Evolutionary conservation across 768 basidiomycete genomes (phyloP), one percentile per base, ranked within the genome.

Genomic region (Kwoniella heveanensis): DNA sequence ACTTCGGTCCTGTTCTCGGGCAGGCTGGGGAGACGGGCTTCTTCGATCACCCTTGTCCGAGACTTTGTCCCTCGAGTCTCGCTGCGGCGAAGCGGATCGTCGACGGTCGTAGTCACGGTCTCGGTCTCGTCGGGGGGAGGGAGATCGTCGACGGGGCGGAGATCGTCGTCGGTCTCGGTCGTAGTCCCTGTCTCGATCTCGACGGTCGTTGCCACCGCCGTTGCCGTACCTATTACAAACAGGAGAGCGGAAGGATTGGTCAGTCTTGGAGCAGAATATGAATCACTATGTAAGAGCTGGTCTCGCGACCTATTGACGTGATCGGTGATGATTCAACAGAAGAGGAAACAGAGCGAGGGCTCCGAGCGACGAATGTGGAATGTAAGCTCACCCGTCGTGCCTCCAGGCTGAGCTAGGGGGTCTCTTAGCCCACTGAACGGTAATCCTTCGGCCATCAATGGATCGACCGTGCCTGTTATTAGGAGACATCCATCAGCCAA

Each of bases 321-420:
- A 36, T 13, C 32, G 32, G 32, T 7, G 13, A 36, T 7, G 32
- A 56, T 19, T n/a, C 19, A 54, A 21, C 21, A 13, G 13, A 13
- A 36, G 27, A 52, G 27, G 17, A 27, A 32, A n/a, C n/a, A n/a
- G n/a, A n/a, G n/a, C n/a, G n/a, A n/a, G n/a, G n/a, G n/a, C n/a
- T n/a, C n/a, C n/a, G n/a, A n/a, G n/a, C n/a, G n/a, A n/a, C n/a
- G n/a, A n/a, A n/a, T n/a, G n/a, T 22, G 32, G 13, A 32, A 13
- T 13, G 32, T 5, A 32, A 32, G 32, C 87, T 82, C 60, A 74
- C 67, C 72, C 74, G 37, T 88, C 87, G 68, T 85, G 87, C 65
- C 90, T 88, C 90, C 90, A 91, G 44, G 88, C 86, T n/a, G 88
- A 84, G 46, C 88, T 90, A 4, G 90, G 90, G 62, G 90, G 90